Conservation (phyloP, 2,329 filamentous ascomycete genomes). For the Capronia epimyces region DNA sequence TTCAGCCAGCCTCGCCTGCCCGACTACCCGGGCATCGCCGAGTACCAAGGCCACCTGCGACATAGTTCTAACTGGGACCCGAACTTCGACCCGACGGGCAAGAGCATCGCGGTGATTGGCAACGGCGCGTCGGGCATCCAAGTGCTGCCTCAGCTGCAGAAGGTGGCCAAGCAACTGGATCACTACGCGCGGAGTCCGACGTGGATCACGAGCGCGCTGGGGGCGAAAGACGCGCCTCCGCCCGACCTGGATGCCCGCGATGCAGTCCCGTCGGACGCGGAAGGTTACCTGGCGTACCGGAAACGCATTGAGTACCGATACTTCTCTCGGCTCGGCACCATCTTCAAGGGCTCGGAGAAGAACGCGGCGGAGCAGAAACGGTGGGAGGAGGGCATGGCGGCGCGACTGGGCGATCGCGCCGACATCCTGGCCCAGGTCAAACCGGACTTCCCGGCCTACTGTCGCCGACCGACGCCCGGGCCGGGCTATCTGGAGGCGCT, state of each 20-base stretch:
- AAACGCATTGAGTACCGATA: slow-evolving; percentile 57
- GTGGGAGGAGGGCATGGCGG: slow-evolving; percentile 51
- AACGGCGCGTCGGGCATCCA: slow-evolving; percentile 60
- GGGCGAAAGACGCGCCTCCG: slow-evolving; percentile 23
- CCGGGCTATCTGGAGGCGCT: slow-evolving; percentile 63
- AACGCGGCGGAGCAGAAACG: slow-evolving; percentile 46
- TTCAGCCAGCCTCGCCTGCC: slow-evolving; percentile 34
- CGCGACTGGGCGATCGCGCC: slow-evolving; percentile 50
- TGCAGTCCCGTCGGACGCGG: slow-evolving; percentile 41
- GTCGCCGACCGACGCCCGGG: slow-evolving; percentile 48
- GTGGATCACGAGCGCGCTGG: slow-evolving; percentile 27
- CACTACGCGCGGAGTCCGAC: slow-evolving; percentile 29
- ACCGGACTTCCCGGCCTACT: slow-evolving; percentile 7
- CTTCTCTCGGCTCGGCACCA: slow-evolving; percentile 53
- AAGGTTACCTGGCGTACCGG: slow-evolving; percentile 56
- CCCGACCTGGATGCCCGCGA: slow-evolving; percentile 32
- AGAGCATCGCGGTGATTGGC: slow-evolving; percentile 55
- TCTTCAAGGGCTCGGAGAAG: slow-evolving; percentile 51
- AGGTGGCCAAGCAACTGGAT: slow-evolving; percentile 30
- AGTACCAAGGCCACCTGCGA: slow-evolving; percentile 35
- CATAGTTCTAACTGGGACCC: slow-evolving; percentile 47
- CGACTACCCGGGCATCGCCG: slow-evolving; percentile 28
- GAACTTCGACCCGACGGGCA: slow-evolving; percentile 46
- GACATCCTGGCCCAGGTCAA: slow-evolving; percentile 46
- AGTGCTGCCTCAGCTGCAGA: slow-evolving; percentile 36